Base-by-base conservation (phyloP, 176 grass and related monocot genomes). In the Elaeis guineensis region DNA sequence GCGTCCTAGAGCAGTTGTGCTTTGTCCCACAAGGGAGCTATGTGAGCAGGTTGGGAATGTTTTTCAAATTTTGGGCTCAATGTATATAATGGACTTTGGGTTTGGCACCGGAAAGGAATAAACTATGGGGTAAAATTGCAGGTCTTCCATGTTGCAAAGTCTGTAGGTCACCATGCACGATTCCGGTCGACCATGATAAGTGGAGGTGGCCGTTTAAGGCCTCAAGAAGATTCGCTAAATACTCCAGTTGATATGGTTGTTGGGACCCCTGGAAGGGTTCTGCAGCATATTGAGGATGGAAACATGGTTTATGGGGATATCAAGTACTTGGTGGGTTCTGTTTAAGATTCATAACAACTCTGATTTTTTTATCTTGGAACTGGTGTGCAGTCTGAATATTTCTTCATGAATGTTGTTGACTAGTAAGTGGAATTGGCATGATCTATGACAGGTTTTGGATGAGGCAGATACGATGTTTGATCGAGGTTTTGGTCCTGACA, bases 391-490 rank as follows among this genome's bases (percentile, higher is more conserved):
- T 44, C 35, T 44, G 14, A 12, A 44, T 44, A 14, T 44, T 9
- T 44, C 14, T 44, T 14, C 35, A 12, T 44, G 35, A 44, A 44
- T 44, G 7, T 3, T 44, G 1, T 44, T 44, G 35, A 44, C 35
- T 12, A 44, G 35, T 44, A 12, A 44, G 35, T 44, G 35, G 35
- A 44, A 44, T 44, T 44, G 8, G 16, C 64, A 17, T 51, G 64
- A 17, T 16, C 11, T 6, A 21, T 75, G 50, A 1, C 22, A 97
- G 93, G 73, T 97, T 70, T 84, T 97, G 69, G 93, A 97, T 78
- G 93, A 97, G 70, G 92, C 87, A 59, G 87, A 97, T 83, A 97
- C 87, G 66, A 97, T 97, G 92, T 97, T 97, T 85, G 92, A 97
- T 78, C 92, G 86, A 82, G 92, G 92, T 2, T 97, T 97, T 78